These are phyloP conservation scores for Prunus mume DNA, from an alignment of 306 rosid genomes.

Conservation along the genomic window DNA sequence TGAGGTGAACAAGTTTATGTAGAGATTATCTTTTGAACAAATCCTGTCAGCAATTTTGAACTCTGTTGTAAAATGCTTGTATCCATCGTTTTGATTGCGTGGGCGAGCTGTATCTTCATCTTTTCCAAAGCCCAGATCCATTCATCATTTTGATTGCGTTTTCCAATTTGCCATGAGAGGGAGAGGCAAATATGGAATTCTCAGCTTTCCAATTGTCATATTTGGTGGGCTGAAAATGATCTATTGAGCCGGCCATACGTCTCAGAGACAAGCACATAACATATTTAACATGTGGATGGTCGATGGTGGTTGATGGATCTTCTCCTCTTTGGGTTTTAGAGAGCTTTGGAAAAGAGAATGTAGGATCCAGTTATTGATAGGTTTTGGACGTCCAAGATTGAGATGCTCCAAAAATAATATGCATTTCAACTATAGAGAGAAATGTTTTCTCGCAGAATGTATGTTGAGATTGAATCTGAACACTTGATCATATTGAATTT, in stretches of 20 bases:
- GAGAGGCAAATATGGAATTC: neutral
- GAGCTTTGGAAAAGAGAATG: neutral
- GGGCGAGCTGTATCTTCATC: too few species aligned
- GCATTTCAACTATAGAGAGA: too few species aligned
- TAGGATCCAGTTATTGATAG: neutral
- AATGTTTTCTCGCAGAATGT: too few species aligned
- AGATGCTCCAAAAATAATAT: too few species aligned
- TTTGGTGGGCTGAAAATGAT: neutral
- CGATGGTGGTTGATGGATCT: neutral
- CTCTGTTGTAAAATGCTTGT: too few species aligned
- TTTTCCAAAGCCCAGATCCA: too few species aligned
- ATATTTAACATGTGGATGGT: neutral
- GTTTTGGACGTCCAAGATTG: neutral
- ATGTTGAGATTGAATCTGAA: too few species aligned
- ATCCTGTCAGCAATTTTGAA: too few species aligned
- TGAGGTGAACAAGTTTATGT: too few species aligned
- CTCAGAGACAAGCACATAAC: neutral
- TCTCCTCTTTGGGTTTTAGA: neutral
- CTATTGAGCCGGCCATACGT: neutral
- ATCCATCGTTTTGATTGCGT: too few species aligned
- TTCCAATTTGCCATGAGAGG: neutral
- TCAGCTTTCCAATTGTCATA: neutral
- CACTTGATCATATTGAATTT: too few species aligned
- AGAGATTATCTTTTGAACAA: too few species aligned
- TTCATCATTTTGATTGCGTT: neutral